Percentiles rank a stretch among this genome's conserved stretches.
phyloP scores from a whole-genome alignment of 345 rosid species.

The Erucastrum elatum region DNA sequence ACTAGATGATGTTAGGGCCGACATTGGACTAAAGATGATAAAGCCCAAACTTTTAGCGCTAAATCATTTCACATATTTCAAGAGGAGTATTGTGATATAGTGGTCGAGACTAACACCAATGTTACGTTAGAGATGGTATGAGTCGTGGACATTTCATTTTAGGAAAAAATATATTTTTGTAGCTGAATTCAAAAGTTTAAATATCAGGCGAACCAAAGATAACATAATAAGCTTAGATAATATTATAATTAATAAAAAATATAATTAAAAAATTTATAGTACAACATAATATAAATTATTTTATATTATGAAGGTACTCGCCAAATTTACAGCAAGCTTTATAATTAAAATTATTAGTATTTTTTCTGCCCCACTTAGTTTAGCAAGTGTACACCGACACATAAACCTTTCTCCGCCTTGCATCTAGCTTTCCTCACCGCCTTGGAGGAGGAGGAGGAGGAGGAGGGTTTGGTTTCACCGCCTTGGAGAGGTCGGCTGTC shows the following conservation, averaged over 20 bases:
- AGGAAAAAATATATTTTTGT: not conserved
- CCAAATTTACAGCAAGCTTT: no score
- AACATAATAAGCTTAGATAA: not conserved
- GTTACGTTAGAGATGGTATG: not conserved
- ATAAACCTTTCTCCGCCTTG: no score
- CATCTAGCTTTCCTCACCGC: no score
- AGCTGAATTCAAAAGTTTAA: not conserved
- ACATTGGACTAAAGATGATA: not conserved
- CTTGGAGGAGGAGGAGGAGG: no score
- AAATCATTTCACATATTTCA: not conserved
- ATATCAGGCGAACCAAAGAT: not conserved
- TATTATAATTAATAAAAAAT: not conserved
- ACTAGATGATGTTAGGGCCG: not conserved
- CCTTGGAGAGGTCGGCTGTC: no score
- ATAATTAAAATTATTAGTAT: no score
- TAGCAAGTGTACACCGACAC: no score
- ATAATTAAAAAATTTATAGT: not conserved
- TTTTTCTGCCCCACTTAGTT: no score
- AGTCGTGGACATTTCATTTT: not conserved
- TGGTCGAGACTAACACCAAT: not conserved
- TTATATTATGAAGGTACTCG: not conserved
- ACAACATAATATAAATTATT: not conserved
- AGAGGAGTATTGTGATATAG: not conserved
- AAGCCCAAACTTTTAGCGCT: not conserved
- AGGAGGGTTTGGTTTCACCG: no score